Evolutionary conservation across 495 filamentous ascomycete genomes (phyloP).

Genomic region (Bacidia gigantensis): DNA sequence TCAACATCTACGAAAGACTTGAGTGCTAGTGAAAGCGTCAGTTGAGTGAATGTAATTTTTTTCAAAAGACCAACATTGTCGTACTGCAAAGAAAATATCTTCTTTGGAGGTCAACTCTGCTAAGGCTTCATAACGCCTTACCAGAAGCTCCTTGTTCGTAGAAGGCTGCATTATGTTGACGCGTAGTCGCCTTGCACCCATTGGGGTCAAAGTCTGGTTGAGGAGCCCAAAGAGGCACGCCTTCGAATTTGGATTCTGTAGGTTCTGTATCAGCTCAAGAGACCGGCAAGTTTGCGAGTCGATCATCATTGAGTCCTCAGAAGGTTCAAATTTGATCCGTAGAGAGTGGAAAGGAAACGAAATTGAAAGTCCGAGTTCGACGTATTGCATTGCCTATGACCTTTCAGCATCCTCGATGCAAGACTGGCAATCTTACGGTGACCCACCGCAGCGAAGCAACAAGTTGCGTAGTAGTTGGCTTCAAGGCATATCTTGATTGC

Average conservation of each 20-base stretch:
- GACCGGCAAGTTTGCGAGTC: constrained; percentile 73
- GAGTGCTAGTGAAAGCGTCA: constrained; percentile 34
- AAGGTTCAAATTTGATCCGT: constrained; percentile 74
- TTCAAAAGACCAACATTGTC: constrained; percentile 35
- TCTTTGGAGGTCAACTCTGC: constrained; percentile 74
- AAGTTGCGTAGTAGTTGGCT: constrained; percentile 80
- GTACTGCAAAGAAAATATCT: constrained; percentile 70
- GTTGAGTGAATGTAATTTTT: constrained; percentile 3
- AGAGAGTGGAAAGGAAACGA: constrained; percentile 65
- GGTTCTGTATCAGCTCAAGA: constrained; percentile 81
- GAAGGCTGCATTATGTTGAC: constrained; percentile 84
- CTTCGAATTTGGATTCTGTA: constrained; percentile 58
- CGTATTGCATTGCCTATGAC: constrained; percentile 61
- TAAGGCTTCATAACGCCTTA: constrained; percentile 63
- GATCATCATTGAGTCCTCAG: constrained; percentile 88
- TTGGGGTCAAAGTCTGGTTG: constrained; percentile 74
- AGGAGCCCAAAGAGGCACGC: constrained; percentile 71
- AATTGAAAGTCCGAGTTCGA: constrained; percentile 50
- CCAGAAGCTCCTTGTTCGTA: constrained; percentile 48
- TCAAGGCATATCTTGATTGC: constrained; percentile 64
- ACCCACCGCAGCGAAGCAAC: constrained; percentile 75
- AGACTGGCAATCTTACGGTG: neutral
- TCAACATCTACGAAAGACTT: constrained; percentile 63
- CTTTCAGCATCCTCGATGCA: constrained; percentile 13
- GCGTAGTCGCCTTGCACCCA: constrained; percentile 70